Evolutionary conservation across 2,329 filamentous ascomycete species (phyloP).

Genomic region (Sclerotinia trifoliorum): DNA sequence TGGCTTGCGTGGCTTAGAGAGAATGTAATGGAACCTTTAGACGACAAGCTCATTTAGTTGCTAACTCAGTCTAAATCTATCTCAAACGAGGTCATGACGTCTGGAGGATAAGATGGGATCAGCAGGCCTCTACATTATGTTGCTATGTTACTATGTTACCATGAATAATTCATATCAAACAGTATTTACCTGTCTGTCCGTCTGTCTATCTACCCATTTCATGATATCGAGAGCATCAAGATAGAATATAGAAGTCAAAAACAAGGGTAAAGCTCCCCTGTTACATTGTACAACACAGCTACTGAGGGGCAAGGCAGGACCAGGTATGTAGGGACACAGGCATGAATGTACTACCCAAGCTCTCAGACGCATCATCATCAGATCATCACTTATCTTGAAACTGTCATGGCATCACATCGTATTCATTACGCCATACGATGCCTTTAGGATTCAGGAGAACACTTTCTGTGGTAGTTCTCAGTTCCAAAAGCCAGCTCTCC

Average conservation of each 20-base stretch:
- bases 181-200: too few relatives aligned
- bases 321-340: neutral
- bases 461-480: neutral
- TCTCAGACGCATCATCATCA: conserved; percentile 1
- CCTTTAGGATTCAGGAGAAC: neutral
- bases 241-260: too few relatives aligned
- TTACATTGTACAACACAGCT: conserved; percentile 19
- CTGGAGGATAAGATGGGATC: neutral
- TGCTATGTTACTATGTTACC: too few relatives aligned
- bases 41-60: neutral
- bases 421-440: neutral
- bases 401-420: neutral
- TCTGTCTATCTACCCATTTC: neutral
- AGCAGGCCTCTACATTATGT: too few relatives aligned
- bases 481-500: neutral
- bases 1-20: conserved; percentile 3
- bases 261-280: neutral
- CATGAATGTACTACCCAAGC: neutral
- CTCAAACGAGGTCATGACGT: neutral
- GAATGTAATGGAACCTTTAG: neutral
- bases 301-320: conserved; percentile 10
- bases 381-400: neutral
- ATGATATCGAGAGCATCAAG: neutral
- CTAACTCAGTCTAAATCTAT: neutral
- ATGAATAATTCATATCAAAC: too few relatives aligned